Evolutionary conservation across 1,284 basidiomycete species (phyloP), one percentile per base, ranked within the genome.

Genomic region (Microbotryum lychnidis-dioicae): DNA sequence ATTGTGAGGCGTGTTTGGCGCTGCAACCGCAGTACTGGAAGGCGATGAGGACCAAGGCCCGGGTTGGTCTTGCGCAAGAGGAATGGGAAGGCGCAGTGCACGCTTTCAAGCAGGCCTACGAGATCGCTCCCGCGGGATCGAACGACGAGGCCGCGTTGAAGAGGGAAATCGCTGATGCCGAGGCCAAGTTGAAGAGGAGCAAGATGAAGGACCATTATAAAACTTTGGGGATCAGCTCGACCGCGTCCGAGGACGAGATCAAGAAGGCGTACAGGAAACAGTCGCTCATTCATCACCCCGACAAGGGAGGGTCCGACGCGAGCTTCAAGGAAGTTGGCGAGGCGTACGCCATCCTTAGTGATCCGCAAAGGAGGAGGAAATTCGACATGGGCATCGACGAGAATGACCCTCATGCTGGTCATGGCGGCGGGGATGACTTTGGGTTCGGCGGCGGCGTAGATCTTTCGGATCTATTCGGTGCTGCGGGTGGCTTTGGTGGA

Each of bases 21-120:
- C 80, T 91, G 51, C 75, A 81, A 62, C 79, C 85, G 0, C 79
- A 79, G 33, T 87, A 87, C 27, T 89, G 86, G 80, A 93, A 93
- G 76, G 88, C 89, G 54, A 78, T 89, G 47, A 85, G 90, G 45
- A 91, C 89, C 3, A 85, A 89, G 46, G 90, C 88, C 7, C 83
- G 89, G 4, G 85, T 89, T 50, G 73, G 87, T 67, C 79, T 90
- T 16, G 84, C 85, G 66, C 77, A 85, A 31, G 89, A 92, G 71
- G 80, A 84, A 55, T 91, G 81, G 73, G 87, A 92, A 45, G 78
- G 80, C 0, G 80, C 85, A 4, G 80, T 92, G 49, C 79, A 79
- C 8, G 89, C 91, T 73, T 91, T 91, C 78, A 85, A 86, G 68
- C 75, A 80, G 37, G 87, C 90, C 1, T 81, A 88, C 54, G 83